Conservation (phyloP, 306 rosid genomes). For the Bauhinia variegata region DNA sequence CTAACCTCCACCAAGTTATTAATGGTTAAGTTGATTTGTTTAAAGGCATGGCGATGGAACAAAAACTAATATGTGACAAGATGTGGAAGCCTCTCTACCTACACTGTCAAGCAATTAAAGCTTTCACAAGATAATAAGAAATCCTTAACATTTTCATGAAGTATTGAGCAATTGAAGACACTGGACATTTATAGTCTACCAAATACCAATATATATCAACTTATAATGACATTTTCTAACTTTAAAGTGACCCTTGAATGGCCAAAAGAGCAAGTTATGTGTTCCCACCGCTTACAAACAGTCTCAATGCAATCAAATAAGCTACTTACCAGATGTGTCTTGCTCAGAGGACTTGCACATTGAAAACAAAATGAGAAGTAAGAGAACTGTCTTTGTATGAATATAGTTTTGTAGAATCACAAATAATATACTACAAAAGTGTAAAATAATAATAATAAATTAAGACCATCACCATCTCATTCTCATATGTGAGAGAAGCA, state of each 20-base stretch:
- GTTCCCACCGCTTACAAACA: too few relatives aligned
- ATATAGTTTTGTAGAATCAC: too few relatives aligned
- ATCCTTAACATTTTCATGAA: not conserved
- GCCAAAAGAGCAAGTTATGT: constrained; percentile 1
- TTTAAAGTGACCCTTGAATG: not conserved
- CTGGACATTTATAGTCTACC: not conserved
- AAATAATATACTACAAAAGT: too few relatives aligned
- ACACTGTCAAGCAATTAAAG: not conserved
- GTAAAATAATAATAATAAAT: too few relatives aligned
- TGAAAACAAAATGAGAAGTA: constrained; percentile 33
- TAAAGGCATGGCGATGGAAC: too few relatives aligned
- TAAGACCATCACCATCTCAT: too few relatives aligned
- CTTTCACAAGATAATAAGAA: not conserved
- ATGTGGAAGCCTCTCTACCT: not conserved
- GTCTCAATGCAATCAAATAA: constrained; percentile 10
- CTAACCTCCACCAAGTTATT: too few relatives aligned
- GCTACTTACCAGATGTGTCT: too few relatives aligned
- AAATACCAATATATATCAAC: constrained; percentile 5
- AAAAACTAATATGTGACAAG: too few relatives aligned
- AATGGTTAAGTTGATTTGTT: not conserved
- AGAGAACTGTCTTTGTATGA: constrained; percentile 5
- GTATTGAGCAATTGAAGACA: not conserved
- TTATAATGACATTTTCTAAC: constrained; percentile 9
- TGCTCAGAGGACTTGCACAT: constrained; percentile 58
- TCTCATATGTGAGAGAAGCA: too few relatives aligned